Evolutionary conservation across 371 early-diverging fungal species (phyloP).

Genomic region (Rhizomucor pusillus): DNA sequence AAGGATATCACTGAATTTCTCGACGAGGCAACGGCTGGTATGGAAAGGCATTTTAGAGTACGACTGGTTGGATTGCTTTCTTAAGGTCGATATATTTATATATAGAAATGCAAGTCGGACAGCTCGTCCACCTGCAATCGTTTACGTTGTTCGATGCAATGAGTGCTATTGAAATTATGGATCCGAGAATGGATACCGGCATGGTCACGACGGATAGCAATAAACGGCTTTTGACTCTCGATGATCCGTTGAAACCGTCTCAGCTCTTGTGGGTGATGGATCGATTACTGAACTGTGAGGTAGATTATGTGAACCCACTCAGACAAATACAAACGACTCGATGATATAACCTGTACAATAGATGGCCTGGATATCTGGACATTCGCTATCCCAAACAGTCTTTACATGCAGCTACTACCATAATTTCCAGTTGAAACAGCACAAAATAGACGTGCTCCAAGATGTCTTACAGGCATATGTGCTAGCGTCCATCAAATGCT

Average conservation of each 20-base stretch:
- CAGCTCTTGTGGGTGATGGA: conserved; percentile 69
- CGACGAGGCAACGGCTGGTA: conserved; percentile 56
- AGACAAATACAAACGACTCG: not conserved
- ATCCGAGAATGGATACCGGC: conserved; percentile 82
- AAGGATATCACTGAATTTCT: conserved; percentile 57
- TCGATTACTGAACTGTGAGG: conserved; percentile 61
- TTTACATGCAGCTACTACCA: conserved; percentile 71
- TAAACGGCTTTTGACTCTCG: conserved; percentile 39
- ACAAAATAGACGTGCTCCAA: conserved; percentile 26
- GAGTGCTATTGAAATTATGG: conserved; percentile 84
- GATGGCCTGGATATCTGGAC: conserved; percentile 77
- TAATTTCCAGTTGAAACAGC: conserved; percentile 12
- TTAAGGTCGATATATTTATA: not conserved
- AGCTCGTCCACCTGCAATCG: conserved; percentile 56
- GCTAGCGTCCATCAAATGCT: conserved; percentile 52
- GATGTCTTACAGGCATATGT: conserved; percentile 53
- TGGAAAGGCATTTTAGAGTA: not conserved
- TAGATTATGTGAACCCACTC: conserved; percentile 13
- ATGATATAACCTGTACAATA: conserved; percentile 18
- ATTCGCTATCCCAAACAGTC: conserved; percentile 70
- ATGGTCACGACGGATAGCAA: conserved; percentile 50
- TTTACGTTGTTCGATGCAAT: conserved; percentile 75
- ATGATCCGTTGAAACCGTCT: conserved; percentile 26
- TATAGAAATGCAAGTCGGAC: conserved; percentile 65
- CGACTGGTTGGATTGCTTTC: not conserved